phyloP scores from a whole-genome alignment of 2,329 filamentous ascomycete species.

The Fusarium abutilonis region DNA sequence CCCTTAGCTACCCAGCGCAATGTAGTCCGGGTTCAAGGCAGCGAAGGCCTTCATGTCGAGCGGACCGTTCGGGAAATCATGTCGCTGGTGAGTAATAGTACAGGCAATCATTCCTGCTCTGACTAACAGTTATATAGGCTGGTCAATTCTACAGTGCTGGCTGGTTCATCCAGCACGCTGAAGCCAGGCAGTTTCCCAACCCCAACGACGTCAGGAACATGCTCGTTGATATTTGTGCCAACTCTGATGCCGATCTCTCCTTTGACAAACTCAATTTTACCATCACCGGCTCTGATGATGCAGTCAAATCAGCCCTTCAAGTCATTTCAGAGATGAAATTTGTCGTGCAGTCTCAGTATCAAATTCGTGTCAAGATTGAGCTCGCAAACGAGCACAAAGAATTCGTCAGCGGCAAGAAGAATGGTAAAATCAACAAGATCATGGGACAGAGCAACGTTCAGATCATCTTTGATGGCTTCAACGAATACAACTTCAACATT shows the following conservation, averaged over 20 bases:
- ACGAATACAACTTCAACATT: conserved; percentile 99
- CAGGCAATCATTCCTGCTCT: not conserved
- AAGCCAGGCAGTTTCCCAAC: conserved; percentile 68
- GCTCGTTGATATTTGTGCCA: conserved; percentile 94
- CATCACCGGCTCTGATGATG: conserved; percentile 94
- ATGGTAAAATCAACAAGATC: conserved; percentile 99
- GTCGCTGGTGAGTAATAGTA: conserved; percentile 74
- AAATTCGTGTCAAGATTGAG: conserved; percentile 97
- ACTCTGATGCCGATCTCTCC: conserved; percentile 92
- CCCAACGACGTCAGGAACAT: conserved; percentile 85
- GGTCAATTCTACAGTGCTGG: conserved; percentile 98
- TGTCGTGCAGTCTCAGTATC: conserved; percentile 85
- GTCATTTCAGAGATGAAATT: conserved; percentile 94
- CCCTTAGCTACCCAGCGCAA: conserved; percentile 85
- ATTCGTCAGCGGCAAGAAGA: conserved; percentile 99
- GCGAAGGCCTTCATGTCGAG: conserved; percentile 92
- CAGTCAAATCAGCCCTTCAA: conserved; percentile 93
- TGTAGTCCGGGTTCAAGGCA: conserved; percentile 88
- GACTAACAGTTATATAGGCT: conserved; percentile 64
- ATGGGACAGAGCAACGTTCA: conserved; percentile 99
- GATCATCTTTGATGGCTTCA: conserved; percentile 98
- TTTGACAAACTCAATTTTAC: conserved; percentile 96
- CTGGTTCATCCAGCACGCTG: conserved; percentile 89
- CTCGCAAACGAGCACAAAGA: conserved; percentile 99
- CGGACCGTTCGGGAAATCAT: conserved; percentile 95